These are phyloP conservation scores for Aspergillus ostianus DNA, from an alignment of 495 filamentous ascomycete species.

Conservation along the genomic window DNA sequence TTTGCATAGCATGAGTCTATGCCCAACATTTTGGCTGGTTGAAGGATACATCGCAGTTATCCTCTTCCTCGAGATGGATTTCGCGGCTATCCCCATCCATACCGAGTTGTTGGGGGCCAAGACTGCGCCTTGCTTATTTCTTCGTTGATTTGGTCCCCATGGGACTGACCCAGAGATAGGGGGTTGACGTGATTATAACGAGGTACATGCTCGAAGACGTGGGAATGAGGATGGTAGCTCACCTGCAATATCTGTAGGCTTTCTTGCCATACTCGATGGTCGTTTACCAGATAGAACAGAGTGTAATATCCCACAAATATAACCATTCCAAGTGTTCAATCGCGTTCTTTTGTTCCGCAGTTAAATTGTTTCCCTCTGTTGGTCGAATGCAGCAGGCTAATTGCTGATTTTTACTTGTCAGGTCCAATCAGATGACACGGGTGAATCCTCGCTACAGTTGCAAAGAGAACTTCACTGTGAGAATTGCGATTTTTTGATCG, in stretches of 20 bases:
- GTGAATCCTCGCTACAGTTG: constrained; percentile 5
- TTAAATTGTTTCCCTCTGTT: background rate
- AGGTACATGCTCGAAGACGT: constrained; percentile 53
- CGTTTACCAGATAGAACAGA: background rate
- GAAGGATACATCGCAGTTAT: constrained; percentile 31
- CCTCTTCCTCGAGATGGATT: constrained; percentile 47
- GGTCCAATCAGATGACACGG: constrained; percentile 17
- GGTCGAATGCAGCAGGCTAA: background rate
- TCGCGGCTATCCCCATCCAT: constrained; percentile 39
- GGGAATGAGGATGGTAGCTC: background rate
- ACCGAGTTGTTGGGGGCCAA: constrained; percentile 13
- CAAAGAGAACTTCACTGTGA: constrained; percentile 35
- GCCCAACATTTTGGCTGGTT: constrained; percentile 11
- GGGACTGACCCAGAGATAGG: constrained; percentile 48
- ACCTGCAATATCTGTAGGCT: background rate
- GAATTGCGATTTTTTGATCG: constrained; percentile 42
- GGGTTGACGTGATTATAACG: constrained; percentile 49
- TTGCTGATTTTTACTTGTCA: constrained; percentile 24
- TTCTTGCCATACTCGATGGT: background rate
- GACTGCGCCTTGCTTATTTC: constrained; percentile 30
- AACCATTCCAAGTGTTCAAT: background rate
- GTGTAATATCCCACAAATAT: constrained; percentile 3
- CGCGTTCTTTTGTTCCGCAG: background rate
- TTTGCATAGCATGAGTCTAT: constrained; percentile 10
- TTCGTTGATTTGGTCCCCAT: constrained; percentile 24